Percentiles rank a stretch among this genome's conserved stretches.
Evolutionary conservation across 2,329 filamentous ascomycete species (phyloP).

Genomic region (Monilinia laxa): DNA sequence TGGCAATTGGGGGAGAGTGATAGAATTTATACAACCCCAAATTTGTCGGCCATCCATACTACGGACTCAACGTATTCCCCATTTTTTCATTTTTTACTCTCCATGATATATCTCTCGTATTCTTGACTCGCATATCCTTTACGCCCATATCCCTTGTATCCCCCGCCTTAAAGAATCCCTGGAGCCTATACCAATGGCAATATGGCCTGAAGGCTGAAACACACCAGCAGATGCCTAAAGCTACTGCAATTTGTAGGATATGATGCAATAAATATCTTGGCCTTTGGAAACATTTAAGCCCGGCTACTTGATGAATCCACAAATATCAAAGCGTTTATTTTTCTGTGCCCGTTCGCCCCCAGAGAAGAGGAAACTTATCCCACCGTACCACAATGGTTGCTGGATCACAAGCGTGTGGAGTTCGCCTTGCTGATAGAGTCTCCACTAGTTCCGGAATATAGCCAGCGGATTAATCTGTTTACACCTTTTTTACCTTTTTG

Average conservation of each 20-base stretch:
- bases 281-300: neutral
- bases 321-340: neutral
- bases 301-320: neutral
- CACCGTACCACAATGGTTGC: too few relatives aligned
- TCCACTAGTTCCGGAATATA: neutral
- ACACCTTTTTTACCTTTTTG: neutral
- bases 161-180: neutral
- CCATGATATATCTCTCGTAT: neutral
- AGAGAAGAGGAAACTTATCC: too few relatives aligned
- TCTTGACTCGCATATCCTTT: neutral
- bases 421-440: neutral
- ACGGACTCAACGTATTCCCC: neutral
- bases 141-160: neutral
- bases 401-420: too few relatives aligned
- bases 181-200: neutral
- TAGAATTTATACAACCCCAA: neutral
- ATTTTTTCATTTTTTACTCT: neutral
- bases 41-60: neutral
- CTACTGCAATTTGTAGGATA: neutral
- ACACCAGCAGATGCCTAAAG: neutral
- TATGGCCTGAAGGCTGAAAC: neutral
- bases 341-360: neutral
- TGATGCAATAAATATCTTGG: neutral
- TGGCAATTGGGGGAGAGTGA: neutral
- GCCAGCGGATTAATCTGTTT: neutral